phyloP scores from a whole-genome alignment of 1,284 basidiomycete genomes.

The Fomitopsis schrenkii region DNA sequence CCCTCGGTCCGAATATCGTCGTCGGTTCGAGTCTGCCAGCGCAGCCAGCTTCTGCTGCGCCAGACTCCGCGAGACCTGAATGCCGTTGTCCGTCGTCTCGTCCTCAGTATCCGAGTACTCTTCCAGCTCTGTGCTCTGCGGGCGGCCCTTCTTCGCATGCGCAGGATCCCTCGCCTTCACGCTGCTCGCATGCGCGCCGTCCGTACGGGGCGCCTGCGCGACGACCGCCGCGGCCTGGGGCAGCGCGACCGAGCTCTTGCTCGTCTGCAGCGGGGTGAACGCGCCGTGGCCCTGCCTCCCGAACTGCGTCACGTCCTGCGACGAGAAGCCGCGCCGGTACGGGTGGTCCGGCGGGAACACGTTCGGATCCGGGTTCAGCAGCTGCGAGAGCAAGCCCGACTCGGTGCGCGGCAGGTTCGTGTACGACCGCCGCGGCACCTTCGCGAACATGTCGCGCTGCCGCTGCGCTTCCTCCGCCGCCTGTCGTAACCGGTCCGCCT shows the following conservation, averaged over 20 bases:
- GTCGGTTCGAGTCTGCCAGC: conserved; percentile 37
- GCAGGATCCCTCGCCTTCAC: conserved; percentile 34
- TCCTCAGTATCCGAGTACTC: conserved; percentile 59
- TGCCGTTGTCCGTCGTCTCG: conserved; percentile 40
- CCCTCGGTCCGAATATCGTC: conserved; percentile 26
- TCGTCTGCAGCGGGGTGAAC: conserved; percentile 38
- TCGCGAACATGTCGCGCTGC: conserved; percentile 74
- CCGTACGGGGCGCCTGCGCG: conserved; percentile 26
- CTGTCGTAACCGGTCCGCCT: conserved; percentile 33
- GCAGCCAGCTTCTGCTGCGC: conserved; percentile 59
- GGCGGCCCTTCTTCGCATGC: conserved; percentile 60
- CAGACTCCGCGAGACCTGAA: conserved; percentile 55
- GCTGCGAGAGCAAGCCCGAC: conserved; percentile 58
- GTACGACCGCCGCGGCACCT: conserved; percentile 65
- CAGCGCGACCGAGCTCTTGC: conserved; percentile 63
- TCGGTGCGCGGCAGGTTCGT: conserved; percentile 51
- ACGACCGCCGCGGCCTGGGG: conserved; percentile 59
- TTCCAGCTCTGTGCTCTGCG: conserved; percentile 66
- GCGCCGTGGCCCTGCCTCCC: conserved; percentile 10
- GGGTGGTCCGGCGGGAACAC: conserved; percentile 58
- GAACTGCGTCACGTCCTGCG: conserved; percentile 41
- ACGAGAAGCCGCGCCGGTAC: conserved; percentile 45
- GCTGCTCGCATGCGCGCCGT: conserved; percentile 5
- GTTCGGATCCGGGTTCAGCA: conserved; percentile 66
- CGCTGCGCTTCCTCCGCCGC: conserved; percentile 63